Conservation (phyloP, 2,329 filamentous ascomycete genomes). For the Camillea tinctor region DNA sequence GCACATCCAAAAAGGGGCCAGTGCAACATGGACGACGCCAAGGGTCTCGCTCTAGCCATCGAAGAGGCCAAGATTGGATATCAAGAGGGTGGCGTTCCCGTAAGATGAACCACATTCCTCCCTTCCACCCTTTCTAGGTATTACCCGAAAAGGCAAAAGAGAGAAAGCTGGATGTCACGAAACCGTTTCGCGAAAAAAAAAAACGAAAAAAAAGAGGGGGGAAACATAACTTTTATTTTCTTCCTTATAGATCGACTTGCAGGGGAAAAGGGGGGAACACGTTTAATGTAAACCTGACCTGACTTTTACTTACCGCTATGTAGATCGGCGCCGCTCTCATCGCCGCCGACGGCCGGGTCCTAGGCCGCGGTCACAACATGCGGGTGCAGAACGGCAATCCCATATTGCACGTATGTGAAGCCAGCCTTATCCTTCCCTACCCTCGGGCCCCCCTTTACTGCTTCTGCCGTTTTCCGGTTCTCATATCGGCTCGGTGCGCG, state of each 20-base stretch:
- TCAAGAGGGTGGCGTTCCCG: slow-evolving; percentile 48
- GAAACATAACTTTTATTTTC: background rate
- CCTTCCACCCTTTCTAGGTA: no score
- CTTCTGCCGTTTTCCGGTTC: background rate
- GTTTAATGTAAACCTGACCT: no score
- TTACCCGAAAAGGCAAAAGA: no score
- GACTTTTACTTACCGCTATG: background rate
- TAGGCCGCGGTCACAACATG: slow-evolving; percentile 74
- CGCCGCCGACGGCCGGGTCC: slow-evolving; percentile 65
- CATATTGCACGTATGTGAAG: slow-evolving; percentile 59
- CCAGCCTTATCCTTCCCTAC: background rate
- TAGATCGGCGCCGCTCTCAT: slow-evolving; percentile 60
- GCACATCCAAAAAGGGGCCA: no score
- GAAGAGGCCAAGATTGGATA: slow-evolving; percentile 47
- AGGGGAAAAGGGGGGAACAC: no score
- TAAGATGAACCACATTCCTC: slow-evolving; percentile 25
- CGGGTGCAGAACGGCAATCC: slow-evolving; percentile 70
- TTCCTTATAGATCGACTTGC: slow-evolving; percentile 45
- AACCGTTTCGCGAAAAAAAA: no score
- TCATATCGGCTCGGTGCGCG: no score
- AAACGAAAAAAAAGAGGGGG: background rate
- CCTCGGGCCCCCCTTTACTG: background rate
- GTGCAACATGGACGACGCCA: slow-evolving; percentile 39
- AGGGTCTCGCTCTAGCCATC: slow-evolving; percentile 44
- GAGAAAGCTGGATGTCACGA: no score